Conservation (phyloP, 192 early-diverging fungal genomes). For the Umbelopsis ramanniana region DNA sequence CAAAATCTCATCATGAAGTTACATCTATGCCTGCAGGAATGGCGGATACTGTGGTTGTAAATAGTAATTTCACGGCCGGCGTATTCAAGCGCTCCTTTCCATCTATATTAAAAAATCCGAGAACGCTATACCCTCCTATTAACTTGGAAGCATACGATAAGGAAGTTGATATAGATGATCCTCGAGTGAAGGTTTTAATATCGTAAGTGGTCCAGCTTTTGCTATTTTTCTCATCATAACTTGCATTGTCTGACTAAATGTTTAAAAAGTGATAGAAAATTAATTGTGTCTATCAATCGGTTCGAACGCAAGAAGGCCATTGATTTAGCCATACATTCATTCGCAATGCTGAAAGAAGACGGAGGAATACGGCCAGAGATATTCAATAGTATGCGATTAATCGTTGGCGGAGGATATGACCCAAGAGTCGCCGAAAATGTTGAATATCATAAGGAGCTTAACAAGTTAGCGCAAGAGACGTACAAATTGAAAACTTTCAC, state of each 20-base stretch:
- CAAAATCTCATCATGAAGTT: too few species aligned
- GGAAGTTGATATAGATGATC: constrained; percentile 56
- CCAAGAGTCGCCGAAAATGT: constrained; percentile 84
- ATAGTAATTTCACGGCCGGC: constrained; percentile 84
- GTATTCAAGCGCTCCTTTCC: constrained; percentile 78
- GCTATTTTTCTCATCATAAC: background rate
- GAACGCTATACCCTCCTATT: constrained; percentile 86
- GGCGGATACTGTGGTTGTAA: constrained; percentile 92
- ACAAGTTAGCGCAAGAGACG: constrained; percentile 50
- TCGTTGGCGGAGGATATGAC: constrained; percentile 95
- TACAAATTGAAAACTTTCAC: constrained; percentile 53
- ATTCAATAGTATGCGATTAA: constrained; percentile 55
- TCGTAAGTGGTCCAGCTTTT: constrained; percentile 27
- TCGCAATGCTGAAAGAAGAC: constrained; percentile 53
- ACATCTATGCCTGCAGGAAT: constrained; percentile 52
- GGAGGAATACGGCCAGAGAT: constrained; percentile 16
- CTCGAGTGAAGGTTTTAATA: constrained; percentile 55
- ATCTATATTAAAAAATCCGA: constrained; percentile 60
- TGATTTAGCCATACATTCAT: constrained; percentile 75
- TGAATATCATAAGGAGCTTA: constrained; percentile 76
- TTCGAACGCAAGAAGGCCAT: constrained; percentile 96
- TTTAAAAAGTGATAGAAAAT: constrained; percentile 31
- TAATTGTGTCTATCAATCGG: constrained; percentile 89
- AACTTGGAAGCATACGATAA: constrained; percentile 73
- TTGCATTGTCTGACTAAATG: background rate